Conservation (phyloP, 192 early-diverging fungal genomes). For the Podila clonocystis region DNA sequence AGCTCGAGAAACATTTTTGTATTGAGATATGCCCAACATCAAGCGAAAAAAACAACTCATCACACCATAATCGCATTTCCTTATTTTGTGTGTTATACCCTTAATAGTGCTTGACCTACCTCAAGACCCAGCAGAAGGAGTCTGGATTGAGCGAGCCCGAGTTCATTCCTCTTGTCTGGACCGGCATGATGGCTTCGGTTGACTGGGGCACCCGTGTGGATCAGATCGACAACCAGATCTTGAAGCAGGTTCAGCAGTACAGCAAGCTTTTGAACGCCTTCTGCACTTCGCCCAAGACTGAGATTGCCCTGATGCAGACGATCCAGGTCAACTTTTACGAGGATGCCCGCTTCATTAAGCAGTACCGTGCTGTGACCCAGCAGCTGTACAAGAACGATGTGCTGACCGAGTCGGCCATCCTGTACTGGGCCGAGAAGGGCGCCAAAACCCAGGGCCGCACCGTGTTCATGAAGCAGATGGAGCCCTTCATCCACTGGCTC, state of each 20-base stretch:
- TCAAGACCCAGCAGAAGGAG: constrained; percentile 73
- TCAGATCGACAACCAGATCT: constrained; percentile 81
- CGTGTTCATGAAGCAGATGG: constrained; percentile 93
- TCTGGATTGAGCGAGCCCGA: constrained; percentile 82
- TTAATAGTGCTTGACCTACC: constrained; percentile 66
- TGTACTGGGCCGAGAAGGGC: constrained; percentile 96
- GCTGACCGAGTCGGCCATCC: constrained; percentile 88
- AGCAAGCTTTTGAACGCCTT: constrained; percentile 79
- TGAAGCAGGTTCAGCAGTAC: constrained; percentile 75
- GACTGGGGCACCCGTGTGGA: constrained; percentile 85
- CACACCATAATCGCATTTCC: too few species aligned
- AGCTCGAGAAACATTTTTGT: constrained; percentile 2
- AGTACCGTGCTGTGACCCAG: constrained; percentile 84
- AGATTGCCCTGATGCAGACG: constrained; percentile 86
- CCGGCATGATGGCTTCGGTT: constrained; percentile 77
- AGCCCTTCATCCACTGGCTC: constrained; percentile 87
- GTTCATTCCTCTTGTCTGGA: constrained; percentile 83
- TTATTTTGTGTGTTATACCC: neutral
- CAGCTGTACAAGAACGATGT: constrained; percentile 92
- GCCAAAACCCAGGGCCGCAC: constrained; percentile 88
- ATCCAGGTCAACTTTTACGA: constrained; percentile 90
- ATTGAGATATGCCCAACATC: neutral
- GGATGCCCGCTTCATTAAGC: constrained; percentile 88
- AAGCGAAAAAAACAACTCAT: neutral
- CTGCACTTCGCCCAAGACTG: constrained; percentile 82